Base-by-base conservation (phyloP, 2,329 filamentous ascomycete genomes). In the Thielaviopsis euricoi region DNA sequence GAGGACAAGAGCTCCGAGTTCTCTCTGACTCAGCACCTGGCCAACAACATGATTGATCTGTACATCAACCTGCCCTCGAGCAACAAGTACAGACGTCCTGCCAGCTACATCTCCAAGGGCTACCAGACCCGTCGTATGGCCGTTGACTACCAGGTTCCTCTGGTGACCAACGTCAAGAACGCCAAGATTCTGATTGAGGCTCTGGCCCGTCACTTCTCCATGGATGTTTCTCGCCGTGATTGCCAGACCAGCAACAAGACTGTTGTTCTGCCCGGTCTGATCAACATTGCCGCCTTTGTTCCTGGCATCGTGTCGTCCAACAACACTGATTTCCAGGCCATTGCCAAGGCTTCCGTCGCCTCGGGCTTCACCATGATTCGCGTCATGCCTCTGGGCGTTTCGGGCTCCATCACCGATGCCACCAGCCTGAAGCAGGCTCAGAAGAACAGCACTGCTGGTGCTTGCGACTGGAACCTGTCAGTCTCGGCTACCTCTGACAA, bases 11-110 rank as follows among this genome's bases (percentile, higher is more conserved):
- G 91, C 71, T 88, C 89, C 0, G 93, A 98, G 73, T 98, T 95
- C 74, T 98, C 93, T 9, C 79, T 98, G 62, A 96, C 89, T 1
- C 89, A 97, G 73, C 91, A 96, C 74, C 75, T 98, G 72, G 87
- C 91, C 60, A 97, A 95, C 75, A 97, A 97, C 74, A 84, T 93
- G 71, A 98, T 98, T 66, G 91, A 97, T 70, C 75, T 98, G 61
- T 98, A 98, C 76, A 96, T 98, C 82, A 98, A 98, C 72, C 73
- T 98, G 71, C 93, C 93, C n/a, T 97, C 93, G 13, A 95, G 82
- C 80, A 98, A 98, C 76, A 87, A 90, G 71, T 98, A 94, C 78
- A 83, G 93, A 65, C 84, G 93, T 64, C 93, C 93, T 33, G 93
- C 93, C 66, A 98, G 89, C 76, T 98, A 97, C 74, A 94, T 98